Evolutionary conservation across 345 rosid genomes (phyloP), one percentile per base, ranked within the genome.

Genomic region (Ceriops decandra): DNA sequence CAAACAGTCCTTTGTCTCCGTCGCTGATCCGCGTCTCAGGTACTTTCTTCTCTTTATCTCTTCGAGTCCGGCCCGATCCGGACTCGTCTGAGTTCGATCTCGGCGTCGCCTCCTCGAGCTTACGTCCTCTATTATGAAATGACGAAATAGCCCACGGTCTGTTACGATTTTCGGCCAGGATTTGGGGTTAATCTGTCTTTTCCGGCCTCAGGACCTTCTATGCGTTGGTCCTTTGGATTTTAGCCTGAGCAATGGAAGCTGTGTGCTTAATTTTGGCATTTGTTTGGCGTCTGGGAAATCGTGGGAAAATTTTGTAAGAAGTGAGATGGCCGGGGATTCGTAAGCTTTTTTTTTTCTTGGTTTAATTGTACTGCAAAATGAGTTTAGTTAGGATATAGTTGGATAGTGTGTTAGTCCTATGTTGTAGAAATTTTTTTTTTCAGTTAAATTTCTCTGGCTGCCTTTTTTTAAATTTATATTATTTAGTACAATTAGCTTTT

Each of bases 11-110:
- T 11, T 30, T 30, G 4, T 66, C 15, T 67, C 54, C 27, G 15
- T 59, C 62, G 60, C 66, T 73, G 82, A 80, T 80, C 82, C 70
- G 57, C 52, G 54, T n/a, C 36, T 47, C 75, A 77, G 82, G 82
- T 82, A 78, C 62, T 57, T 1, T 64, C 46, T 42, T 31, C 68
- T 62, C 52, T 62, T 30, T 52, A 16, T n/a, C 8, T 58, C 2
- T 16, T 22, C 5, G 52, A 35, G 42, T 65, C 20, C 51, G 27
- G 30, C 51, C 38, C 61, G 64, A 70, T 67, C 51, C 64, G 11
- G 19, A 60, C 67, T 75, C 61, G 53, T 53, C 52, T 30, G 74
- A 70, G 57, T 74, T 77, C 71, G 78, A 77, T 78, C 76, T 27
- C 60, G 24, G 28, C 51, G 15, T 61, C 49, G 5, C 6, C 38